Evolutionary conservation across 2,329 filamentous ascomycete genomes (phyloP).

Genomic region (Penicillium sp.): DNA sequence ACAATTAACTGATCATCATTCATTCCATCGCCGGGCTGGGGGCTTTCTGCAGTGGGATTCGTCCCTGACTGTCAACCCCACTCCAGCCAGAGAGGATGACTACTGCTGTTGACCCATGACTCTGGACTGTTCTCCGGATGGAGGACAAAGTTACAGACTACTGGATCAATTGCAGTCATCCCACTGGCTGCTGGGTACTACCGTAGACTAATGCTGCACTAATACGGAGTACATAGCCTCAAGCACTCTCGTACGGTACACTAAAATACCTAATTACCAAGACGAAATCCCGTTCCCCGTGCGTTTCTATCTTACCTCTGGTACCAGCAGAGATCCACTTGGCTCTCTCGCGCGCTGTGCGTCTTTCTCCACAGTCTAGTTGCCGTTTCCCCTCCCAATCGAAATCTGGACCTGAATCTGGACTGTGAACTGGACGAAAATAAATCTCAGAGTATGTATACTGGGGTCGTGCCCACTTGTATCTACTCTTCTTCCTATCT

Average conservation of each 20-base stretch:
- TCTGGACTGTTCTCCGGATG: background rate
- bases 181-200: background rate
- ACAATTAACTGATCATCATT: background rate
- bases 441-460: conserved; percentile 25
- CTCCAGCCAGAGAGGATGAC: background rate
- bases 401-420: background rate
- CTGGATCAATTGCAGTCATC: background rate
- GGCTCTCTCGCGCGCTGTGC: background rate
- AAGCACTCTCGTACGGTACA: background rate
- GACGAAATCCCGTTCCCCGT: background rate
- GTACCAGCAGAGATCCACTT: conserved; percentile 1
- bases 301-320: background rate
- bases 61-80: conserved; percentile 2
- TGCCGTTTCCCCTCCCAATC: conserved; percentile 11
- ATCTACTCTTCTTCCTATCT: background rate
- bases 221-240: background rate
- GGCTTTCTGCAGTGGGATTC: conserved; percentile 6
- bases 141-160: background rate
- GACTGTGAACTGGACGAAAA: background rate
- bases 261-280: background rate
- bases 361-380: background rate
- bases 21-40: background rate
- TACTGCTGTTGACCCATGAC: background rate
- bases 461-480: conserved; percentile 12
- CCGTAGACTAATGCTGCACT: background rate